phyloP scores from a whole-genome alignment of 768 basidiomycete genomes.

The Boletus fagicola region DNA sequence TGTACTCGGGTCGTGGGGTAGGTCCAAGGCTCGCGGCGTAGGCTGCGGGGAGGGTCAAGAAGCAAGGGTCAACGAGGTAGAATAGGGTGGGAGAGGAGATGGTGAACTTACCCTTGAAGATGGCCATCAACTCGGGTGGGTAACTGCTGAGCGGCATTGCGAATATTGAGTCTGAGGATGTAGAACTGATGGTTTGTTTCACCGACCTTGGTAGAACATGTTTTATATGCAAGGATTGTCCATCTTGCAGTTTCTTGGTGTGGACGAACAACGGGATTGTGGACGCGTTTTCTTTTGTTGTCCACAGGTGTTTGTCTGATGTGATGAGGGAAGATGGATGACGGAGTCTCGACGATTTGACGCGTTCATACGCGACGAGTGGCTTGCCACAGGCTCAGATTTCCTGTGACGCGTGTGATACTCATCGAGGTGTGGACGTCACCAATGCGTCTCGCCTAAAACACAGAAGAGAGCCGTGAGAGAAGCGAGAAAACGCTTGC shows the following conservation, averaged over 20 bases:
- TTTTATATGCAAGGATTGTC: slow-evolving; percentile 12
- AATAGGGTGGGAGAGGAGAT: too few species aligned
- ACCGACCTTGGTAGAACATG: not conserved
- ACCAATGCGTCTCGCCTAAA: not conserved
- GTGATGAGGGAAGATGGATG: too few species aligned
- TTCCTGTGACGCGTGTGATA: not conserved
- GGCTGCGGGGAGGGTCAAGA: not conserved
- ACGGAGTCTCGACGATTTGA: slow-evolving; percentile 1
- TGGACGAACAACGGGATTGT: slow-evolving; percentile 2
- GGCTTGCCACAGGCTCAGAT: not conserved
- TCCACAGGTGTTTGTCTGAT: not conserved
- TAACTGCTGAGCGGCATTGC: slow-evolving; percentile 4
- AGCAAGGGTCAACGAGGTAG: not conserved
- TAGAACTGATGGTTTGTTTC: not conserved
- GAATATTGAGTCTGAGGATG: not conserved
- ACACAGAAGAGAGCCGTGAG: not conserved
- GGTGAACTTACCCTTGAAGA: slow-evolving; percentile 3
- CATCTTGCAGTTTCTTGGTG: not conserved
- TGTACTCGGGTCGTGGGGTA: slow-evolving; percentile 2
- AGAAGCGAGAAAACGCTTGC: not conserved
- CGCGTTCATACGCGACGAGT: not conserved
- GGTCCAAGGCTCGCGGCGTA: slow-evolving; percentile 8
- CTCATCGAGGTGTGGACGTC: not conserved
- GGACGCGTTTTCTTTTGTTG: not conserved
- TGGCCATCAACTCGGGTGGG: slow-evolving; percentile 8